Conservation (phyloP, 192 early-diverging fungal genomes). For the Backusella luteola region DNA sequence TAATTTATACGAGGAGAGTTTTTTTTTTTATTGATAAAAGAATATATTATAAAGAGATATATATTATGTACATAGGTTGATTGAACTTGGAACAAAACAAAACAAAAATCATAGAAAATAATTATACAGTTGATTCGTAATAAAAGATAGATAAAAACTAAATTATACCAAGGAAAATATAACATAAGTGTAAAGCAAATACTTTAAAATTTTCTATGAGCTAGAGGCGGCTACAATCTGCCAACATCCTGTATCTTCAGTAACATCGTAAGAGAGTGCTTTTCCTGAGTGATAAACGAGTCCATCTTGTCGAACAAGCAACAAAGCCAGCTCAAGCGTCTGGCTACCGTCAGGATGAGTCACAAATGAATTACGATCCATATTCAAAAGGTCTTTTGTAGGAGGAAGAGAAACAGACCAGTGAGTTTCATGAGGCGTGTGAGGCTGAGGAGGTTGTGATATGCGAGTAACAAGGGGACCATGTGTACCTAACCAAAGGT, state of each 20-base stretch:
- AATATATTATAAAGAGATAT: background rate
- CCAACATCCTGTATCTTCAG: background rate
- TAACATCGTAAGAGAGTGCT: constrained; percentile 16
- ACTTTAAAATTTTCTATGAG: background rate
- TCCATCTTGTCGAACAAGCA: constrained; percentile 34
- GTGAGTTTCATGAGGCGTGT: constrained; percentile 21
- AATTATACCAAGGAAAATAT: background rate
- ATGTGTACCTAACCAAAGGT: constrained; percentile 49
- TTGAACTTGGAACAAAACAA: background rate
- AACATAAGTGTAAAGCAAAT: background rate
- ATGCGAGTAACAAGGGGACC: constrained; percentile 36
- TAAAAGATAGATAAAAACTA: background rate
- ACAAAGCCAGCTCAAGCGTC: constrained; percentile 24
- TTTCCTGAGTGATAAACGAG: constrained; percentile 34
- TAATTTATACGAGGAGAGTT: background rate
- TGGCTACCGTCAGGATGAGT: constrained; percentile 21
- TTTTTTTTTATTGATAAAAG: background rate
- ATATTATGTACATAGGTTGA: background rate
- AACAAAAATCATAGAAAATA: background rate
- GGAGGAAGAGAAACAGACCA: constrained; percentile 22
- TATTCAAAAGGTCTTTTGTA: constrained; percentile 35
- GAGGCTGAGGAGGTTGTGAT: constrained; percentile 16
- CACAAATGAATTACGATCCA: constrained; percentile 23
- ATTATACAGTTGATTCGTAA: background rate
- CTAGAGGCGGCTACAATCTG: background rate